These are phyloP conservation scores for Cystobasidium onofrii DNA, from an alignment of 768 basidiomycete genomes.

Conservation along the genomic window DNA sequence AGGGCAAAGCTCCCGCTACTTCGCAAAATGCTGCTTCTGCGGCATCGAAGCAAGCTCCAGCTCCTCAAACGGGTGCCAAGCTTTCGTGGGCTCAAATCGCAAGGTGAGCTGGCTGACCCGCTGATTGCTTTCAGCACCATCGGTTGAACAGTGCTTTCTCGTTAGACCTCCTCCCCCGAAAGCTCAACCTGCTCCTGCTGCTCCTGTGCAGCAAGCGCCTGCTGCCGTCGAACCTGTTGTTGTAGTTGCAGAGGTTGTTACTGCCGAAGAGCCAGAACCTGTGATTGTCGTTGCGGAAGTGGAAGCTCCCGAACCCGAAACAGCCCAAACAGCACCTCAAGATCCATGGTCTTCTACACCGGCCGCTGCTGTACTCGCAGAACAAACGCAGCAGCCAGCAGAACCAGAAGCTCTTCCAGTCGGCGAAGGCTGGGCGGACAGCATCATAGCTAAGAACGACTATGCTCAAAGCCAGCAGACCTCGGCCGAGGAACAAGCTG, in stretches of 20 bases:
- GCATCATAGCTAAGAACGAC: conserved; percentile 33
- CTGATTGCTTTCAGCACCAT: not conserved
- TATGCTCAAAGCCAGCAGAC: not conserved
- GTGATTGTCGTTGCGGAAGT: not conserved
- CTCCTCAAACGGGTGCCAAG: not conserved
- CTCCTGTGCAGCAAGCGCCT: not conserved
- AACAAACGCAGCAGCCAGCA: not conserved
- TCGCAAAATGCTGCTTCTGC: not conserved
- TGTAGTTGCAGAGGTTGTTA: not conserved
- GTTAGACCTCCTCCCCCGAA: not conserved
- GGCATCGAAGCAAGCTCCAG: not conserved
- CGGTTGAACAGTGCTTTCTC: not conserved
- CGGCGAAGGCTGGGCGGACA: conserved; percentile 41
- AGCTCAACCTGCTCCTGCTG: not conserved
- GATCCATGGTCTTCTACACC: conserved; percentile 39
- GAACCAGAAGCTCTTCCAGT: conserved; percentile 31
- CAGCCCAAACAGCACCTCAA: conserved; percentile 22
- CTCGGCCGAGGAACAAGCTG: not conserved
- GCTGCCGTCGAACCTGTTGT: not conserved
- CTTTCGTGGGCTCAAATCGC: conserved; percentile 14
- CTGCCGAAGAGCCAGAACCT: not conserved
- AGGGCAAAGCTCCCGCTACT: not conserved
- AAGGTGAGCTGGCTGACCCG: not conserved
- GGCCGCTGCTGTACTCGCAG: conserved; percentile 34
- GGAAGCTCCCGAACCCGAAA: not conserved